Evolutionary conservation across 148 eudicot genomes (phyloP).

Genomic region (Talinum fruticosum): DNA sequence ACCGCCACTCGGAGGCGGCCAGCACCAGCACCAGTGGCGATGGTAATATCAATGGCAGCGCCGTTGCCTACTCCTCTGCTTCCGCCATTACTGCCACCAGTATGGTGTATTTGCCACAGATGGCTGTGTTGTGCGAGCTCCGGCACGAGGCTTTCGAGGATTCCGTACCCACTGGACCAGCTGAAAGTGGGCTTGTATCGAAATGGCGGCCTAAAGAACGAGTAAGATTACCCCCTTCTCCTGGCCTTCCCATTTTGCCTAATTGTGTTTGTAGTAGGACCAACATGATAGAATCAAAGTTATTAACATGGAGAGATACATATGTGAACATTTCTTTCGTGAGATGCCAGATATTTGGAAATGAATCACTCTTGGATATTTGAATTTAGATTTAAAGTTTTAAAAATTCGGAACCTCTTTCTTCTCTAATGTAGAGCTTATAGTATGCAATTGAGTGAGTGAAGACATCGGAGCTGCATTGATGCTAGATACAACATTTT

Average conservation of each 20-base stretch:
- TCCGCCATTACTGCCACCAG: conserved; percentile 35
- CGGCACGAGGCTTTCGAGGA: conserved; percentile 79
- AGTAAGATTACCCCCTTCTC: conserved; percentile 44
- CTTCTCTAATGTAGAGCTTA: background rate
- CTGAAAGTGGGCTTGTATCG: conserved; percentile 73
- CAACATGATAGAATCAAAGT: background rate
- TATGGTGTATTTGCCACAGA: conserved; percentile 79
- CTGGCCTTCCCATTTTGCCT: background rate
- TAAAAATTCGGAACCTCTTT: background rate
- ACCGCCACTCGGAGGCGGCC: conserved; percentile 38
- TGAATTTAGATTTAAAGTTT: background rate
- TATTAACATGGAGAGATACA: background rate
- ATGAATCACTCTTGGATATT: background rate
- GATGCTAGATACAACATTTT: background rate
- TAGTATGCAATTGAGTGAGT: background rate
- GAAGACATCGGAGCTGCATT: background rate
- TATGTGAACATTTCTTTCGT: background rate
- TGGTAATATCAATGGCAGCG: background rate
- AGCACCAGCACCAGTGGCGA: conserved; percentile 37
- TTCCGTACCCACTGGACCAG: conserved; percentile 54
- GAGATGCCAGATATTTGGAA: background rate
- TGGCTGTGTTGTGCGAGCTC: conserved; percentile 68
- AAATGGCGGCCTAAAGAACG: conserved; percentile 85
- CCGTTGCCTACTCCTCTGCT: background rate
- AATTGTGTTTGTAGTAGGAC: background rate